Evolutionary conservation across 108 stramenopile genomes (phyloP).

Genomic region (Fistulifera solaris): DNA sequence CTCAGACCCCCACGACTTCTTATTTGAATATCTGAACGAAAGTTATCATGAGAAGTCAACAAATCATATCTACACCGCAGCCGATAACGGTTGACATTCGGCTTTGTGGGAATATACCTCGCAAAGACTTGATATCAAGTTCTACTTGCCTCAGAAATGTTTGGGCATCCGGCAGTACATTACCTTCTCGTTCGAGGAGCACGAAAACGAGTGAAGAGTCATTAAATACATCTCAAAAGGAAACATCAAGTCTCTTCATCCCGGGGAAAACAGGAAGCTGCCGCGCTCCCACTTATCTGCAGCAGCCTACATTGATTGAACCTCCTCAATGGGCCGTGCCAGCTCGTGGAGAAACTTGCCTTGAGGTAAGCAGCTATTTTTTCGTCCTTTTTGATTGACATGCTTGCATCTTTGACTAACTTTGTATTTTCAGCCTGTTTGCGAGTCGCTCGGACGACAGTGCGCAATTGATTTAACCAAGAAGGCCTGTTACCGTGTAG

Average conservation of each 20-base stretch:
- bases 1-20: too few relatives aligned
- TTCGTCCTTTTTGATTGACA: neutral
- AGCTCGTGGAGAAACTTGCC: slow-evolving; percentile 56
- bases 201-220: too few relatives aligned
- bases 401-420: slow-evolving; percentile 6
- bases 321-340: slow-evolving; percentile 74
- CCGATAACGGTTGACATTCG: slow-evolving; percentile 20
- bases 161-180: neutral
- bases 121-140: slow-evolving; percentile 10
- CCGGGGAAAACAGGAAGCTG: too few relatives aligned
- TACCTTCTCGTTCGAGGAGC: neutral
- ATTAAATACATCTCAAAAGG: too few relatives aligned
- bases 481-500: slow-evolving; percentile 54
- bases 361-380: slow-evolving; percentile 44
- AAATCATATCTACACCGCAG: too few relatives aligned
- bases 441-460: slow-evolving; percentile 43
- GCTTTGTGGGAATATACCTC: slow-evolving; percentile 41
- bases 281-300: too few relatives aligned
- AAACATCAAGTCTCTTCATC: too few relatives aligned
- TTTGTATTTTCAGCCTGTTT: slow-evolving; percentile 51
- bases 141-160: neutral
- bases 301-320: slow-evolving; percentile 20
- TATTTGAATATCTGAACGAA: too few relatives aligned
- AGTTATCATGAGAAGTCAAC: too few relatives aligned
- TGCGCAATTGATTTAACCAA: slow-evolving; percentile 49